Evolutionary conservation across 2,329 filamentous ascomycete genomes (phyloP).

Genomic region (Pyricularia sp.): DNA sequence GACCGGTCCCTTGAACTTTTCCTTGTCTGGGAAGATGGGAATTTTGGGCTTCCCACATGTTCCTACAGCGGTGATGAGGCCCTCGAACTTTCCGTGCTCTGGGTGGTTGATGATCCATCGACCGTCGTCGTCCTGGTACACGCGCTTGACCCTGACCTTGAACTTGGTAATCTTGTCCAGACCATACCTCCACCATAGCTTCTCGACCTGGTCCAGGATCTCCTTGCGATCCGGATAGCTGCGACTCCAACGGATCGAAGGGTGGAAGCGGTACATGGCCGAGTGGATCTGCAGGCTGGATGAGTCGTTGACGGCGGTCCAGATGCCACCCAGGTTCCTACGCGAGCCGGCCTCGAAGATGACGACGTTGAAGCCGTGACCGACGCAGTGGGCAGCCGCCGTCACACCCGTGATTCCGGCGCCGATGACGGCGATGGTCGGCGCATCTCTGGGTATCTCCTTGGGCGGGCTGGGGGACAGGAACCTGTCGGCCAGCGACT

Average conservation of each 20-base stretch:
- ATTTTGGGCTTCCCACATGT: constrained; percentile 71
- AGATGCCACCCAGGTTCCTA: constrained; percentile 66
- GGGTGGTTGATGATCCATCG: constrained; percentile 72
- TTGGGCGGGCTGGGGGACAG: constrained; percentile 61
- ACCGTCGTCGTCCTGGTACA: constrained; percentile 36
- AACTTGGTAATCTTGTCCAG: constrained; percentile 65
- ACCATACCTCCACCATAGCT: constrained; percentile 67
- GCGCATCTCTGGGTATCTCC: constrained; percentile 32
- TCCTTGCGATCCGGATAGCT: constrained; percentile 73
- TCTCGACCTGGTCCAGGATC: constrained; percentile 62
- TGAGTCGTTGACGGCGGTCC: constrained; percentile 37
- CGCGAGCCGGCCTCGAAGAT: constrained; percentile 66
- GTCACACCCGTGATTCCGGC: constrained; percentile 68
- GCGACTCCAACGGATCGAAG: constrained; percentile 61
- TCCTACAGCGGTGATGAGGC: constrained; percentile 68
- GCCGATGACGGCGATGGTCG: constrained; percentile 61
- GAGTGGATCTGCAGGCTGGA: constrained; percentile 51
- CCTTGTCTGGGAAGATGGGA: constrained; percentile 60
- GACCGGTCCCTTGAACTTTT: constrained; percentile 61
- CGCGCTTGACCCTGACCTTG: constrained; percentile 56
- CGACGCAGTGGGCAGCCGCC: constrained; percentile 72
- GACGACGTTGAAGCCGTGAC: constrained; percentile 74
- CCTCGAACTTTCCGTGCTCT: constrained; percentile 64
- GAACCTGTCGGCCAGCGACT: constrained; percentile 53
- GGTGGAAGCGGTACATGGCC: constrained; percentile 82